Conservation (phyloP, 768 basidiomycete species). For the Lentinula lateritia region DNA sequence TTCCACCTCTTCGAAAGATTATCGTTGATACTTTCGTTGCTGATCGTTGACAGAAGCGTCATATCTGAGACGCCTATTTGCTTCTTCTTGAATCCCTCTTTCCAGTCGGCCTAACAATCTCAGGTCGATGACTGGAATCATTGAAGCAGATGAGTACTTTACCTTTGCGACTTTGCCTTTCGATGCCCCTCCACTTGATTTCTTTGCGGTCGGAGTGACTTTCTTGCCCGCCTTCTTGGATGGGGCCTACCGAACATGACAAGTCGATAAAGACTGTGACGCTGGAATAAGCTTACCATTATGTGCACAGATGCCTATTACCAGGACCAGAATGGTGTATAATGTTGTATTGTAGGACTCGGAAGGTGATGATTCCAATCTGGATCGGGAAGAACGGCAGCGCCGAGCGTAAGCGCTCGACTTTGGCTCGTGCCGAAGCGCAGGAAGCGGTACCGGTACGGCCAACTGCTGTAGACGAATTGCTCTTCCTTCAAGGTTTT, state of each 20-base stretch:
- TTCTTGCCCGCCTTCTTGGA: slow-evolving; percentile 93
- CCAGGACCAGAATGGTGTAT: not conserved
- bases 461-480: too few relatives aligned
- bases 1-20: slow-evolving; percentile 97
- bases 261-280: not conserved
- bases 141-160: slow-evolving; percentile 8
- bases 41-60: slow-evolving; percentile 95
- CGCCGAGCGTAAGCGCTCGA: not conserved
- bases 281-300: not conserved
- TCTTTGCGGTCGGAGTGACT: slow-evolving; percentile 59
- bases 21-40: slow-evolving; percentile 96
- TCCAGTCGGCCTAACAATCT: slow-evolving; percentile 86
- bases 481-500: too few relatives aligned
- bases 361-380: not conserved
- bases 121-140: slow-evolving; percentile 2
- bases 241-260: slow-evolving; percentile 47
- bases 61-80: slow-evolving; percentile 97
- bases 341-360: not conserved
- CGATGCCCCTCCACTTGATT: slow-evolving; percentile 27
- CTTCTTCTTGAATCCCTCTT: slow-evolving; percentile 99
- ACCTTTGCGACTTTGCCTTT: slow-evolving; percentile 75
- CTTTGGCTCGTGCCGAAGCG: too few relatives aligned
- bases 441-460: too few relatives aligned
- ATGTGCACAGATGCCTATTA: not conserved
- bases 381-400: not conserved